Evolutionary conservation across 2,329 filamentous ascomycete species (phyloP).

Genomic region (Fusarium sterilihyphosum): DNA sequence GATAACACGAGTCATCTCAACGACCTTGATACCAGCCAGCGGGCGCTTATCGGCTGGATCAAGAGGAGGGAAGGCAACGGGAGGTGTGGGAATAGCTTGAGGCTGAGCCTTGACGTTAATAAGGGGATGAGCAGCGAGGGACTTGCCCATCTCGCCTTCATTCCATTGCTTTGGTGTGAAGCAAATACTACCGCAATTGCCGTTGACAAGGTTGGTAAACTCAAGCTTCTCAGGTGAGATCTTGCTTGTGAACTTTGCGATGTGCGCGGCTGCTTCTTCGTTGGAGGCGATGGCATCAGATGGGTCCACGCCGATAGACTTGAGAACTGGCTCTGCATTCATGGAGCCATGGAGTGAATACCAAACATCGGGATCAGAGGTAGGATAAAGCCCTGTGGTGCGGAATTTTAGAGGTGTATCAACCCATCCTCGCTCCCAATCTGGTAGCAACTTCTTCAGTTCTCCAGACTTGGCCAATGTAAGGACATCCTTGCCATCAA

Average conservation of each 20-base stretch:
- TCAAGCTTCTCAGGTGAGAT: slow-evolving; percentile 35
- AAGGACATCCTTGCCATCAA: background rate
- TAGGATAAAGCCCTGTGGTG: slow-evolving; percentile 55
- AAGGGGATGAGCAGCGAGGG: slow-evolving; percentile 4
- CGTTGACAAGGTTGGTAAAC: slow-evolving; percentile 5
- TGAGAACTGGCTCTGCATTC: slow-evolving; percentile 55
- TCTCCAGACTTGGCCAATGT: background rate
- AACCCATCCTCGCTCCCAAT: slow-evolving; percentile 23
- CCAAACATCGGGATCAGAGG: slow-evolving; percentile 55
- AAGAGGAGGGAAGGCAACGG: background rate
- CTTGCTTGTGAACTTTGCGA: slow-evolving; percentile 31
- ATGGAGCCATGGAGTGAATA: slow-evolving; percentile 63
- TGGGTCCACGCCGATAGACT: slow-evolving; percentile 54
- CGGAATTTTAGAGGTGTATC: slow-evolving; percentile 21
- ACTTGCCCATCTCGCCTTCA: slow-evolving; percentile 23
- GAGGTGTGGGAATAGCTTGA: slow-evolving; percentile 9
- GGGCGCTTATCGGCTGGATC: background rate
- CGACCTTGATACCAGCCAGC: background rate
- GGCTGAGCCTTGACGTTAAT: slow-evolving; percentile 3
- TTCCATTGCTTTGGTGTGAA: slow-evolving; percentile 25
- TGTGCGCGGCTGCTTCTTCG: slow-evolving; percentile 38
- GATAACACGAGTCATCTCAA: slow-evolving; percentile 23
- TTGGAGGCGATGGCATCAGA: slow-evolving; percentile 24
- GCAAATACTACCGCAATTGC: slow-evolving; percentile 6
- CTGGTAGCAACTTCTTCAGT: background rate